phyloP scores from a whole-genome alignment of 2,329 filamentous ascomycete genomes.

The Xylariaceae sp. region DNA sequence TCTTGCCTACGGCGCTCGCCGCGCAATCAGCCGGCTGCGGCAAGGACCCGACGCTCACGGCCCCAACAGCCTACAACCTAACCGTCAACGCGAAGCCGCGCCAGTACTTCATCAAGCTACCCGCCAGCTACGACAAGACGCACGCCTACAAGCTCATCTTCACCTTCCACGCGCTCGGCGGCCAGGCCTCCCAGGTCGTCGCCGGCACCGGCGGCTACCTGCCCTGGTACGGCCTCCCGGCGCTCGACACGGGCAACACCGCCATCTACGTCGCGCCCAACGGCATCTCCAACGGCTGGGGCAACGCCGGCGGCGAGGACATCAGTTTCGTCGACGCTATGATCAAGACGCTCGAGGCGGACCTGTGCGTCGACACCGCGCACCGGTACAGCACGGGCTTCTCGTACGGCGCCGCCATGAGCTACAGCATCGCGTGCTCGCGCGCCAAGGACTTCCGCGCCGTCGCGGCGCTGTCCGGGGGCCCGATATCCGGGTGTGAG shows the following conservation, averaged over 20 bases:
- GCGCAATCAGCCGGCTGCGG: slow-evolving; percentile 20
- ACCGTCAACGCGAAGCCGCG: slow-evolving; percentile 29
- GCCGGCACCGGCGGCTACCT: slow-evolving; percentile 23
- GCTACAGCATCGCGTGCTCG: slow-evolving; percentile 33
- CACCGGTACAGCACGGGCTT: slow-evolving; percentile 33
- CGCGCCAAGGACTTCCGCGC: slow-evolving; percentile 26
- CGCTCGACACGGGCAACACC: slow-evolving; percentile 15
- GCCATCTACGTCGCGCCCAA: slow-evolving; percentile 34
- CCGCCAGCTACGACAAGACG: slow-evolving; percentile 31
- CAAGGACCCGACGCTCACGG: slow-evolving; percentile 17
- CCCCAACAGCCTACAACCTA: slow-evolving; percentile 14
- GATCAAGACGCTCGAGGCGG: slow-evolving; percentile 26
- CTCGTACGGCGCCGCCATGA: slow-evolving; percentile 34
- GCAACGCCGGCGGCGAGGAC: slow-evolving; percentile 32
- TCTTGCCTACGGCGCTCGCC: neutral
- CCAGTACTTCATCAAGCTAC: slow-evolving; percentile 27
- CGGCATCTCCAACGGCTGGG: slow-evolving; percentile 31
- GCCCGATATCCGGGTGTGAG: slow-evolving; percentile 25
- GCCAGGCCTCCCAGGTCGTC: slow-evolving; percentile 28
- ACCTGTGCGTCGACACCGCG: slow-evolving; percentile 31
- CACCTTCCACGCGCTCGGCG: slow-evolving; percentile 32
- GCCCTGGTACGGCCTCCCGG: slow-evolving; percentile 30
- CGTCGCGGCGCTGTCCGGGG: slow-evolving; percentile 28
- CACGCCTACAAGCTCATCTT: slow-evolving; percentile 34
- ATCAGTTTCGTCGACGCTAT: slow-evolving; percentile 30